These are phyloP conservation scores for Boletus barrowsii DNA, from an alignment of 768 basidiomycete genomes.

Conservation along the genomic window DNA sequence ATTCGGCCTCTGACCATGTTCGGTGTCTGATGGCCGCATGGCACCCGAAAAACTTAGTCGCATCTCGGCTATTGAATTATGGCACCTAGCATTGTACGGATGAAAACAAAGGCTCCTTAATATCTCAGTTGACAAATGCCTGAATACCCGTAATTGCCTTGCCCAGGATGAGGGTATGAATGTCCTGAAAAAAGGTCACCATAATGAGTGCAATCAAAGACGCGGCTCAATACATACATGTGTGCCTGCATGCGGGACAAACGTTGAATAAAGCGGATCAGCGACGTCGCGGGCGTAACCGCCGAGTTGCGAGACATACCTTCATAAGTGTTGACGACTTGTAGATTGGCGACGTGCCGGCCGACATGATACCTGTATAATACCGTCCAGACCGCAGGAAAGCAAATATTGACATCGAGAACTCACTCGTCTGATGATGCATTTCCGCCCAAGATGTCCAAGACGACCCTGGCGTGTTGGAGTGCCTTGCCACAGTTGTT, in stretches of 20 bases:
- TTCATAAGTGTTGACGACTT: conserved; percentile 96
- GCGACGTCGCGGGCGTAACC: neutral
- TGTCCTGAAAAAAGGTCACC: conserved; percentile 52
- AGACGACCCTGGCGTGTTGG: conserved; percentile 70
- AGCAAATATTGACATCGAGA: no score
- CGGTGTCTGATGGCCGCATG: no score
- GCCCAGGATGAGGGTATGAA: conserved; percentile 89
- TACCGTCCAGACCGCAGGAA: neutral
- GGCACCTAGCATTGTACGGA: neutral
- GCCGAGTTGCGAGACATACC: conserved; percentile 40
- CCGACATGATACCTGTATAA: conserved; percentile 79
- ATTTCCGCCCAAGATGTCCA: conserved; percentile 94
- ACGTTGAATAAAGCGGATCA: neutral
- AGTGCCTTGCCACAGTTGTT: conserved; percentile 96
- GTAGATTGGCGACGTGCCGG: conserved; percentile 91
- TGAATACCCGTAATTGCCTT: conserved; percentile 88
- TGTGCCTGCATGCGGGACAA: conserved; percentile 42
- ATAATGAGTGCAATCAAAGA: neutral
- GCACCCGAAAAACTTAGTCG: no score
- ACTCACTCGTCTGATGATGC: conserved; percentile 88
- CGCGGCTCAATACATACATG: conserved; percentile 40
- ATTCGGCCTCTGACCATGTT: no score
- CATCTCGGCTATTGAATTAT: no score
- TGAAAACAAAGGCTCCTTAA: neutral
- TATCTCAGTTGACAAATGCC: conserved; percentile 67